These are phyloP conservation scores for Diaporthe ilicicola DNA, from an alignment of 2,329 filamentous ascomycete genomes.

Conservation along the genomic window DNA sequence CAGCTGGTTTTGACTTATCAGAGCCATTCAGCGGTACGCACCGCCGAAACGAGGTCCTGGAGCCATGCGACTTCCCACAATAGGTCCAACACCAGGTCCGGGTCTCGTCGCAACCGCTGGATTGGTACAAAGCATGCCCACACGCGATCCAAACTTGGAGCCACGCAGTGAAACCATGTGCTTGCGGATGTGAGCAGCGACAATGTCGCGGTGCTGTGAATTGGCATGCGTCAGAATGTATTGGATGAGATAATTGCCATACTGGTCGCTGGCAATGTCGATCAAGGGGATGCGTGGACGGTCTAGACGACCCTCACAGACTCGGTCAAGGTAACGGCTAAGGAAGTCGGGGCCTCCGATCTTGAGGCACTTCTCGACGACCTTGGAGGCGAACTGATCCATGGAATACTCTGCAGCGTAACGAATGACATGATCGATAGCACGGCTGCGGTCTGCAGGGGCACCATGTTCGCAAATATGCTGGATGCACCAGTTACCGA, in stretches of 20 bases:
- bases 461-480: constrained; percentile 98
- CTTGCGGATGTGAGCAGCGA: constrained; percentile 94
- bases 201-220: constrained; percentile 88
- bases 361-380: constrained; percentile 98
- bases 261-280: constrained; percentile 98
- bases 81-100: constrained; percentile 79
- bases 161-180: constrained; percentile 99
- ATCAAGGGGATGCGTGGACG: constrained; percentile 96
- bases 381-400: constrained; percentile 98
- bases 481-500: constrained; percentile 99
- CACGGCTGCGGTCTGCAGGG: constrained; percentile 88
- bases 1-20: not conserved
- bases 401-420: constrained; percentile 97
- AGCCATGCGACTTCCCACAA: constrained; percentile 65
- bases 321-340: constrained; percentile 88
- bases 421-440: constrained; percentile 93
- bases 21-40: constrained; percentile 63
- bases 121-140: constrained; percentile 99
- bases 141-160: constrained; percentile 97
- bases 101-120: constrained; percentile 88
- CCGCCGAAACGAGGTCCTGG: constrained; percentile 66
- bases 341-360: constrained; percentile 92
- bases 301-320: constrained; percentile 90
- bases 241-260: constrained; percentile 97
- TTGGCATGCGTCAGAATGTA: constrained; percentile 93